These are phyloP conservation scores for Beauveria pseudobassiana DNA, from an alignment of 2,329 filamentous ascomycete genomes.

Conservation along the genomic window DNA sequence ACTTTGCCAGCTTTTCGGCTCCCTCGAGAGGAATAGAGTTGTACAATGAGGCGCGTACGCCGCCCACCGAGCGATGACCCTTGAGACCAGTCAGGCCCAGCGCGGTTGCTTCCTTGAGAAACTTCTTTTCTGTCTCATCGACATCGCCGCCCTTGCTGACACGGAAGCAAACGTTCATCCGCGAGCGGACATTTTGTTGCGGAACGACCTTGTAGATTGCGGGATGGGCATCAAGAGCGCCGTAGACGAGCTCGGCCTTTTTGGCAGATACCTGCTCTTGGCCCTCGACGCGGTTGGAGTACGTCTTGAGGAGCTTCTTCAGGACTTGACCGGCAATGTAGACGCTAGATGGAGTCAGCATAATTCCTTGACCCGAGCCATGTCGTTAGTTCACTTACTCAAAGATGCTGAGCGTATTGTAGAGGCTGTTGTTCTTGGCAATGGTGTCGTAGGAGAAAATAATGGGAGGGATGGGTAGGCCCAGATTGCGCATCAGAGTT, in stretches of 20 bases:
- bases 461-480: conserved; percentile 69
- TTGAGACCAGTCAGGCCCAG: conserved; percentile 71
- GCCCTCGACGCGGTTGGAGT: conserved; percentile 62
- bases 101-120: conserved; percentile 64
- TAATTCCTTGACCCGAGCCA: not conserved
- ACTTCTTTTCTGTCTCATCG: conserved; percentile 68
- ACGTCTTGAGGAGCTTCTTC: conserved; percentile 59
- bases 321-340: conserved; percentile 89
- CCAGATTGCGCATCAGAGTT: conserved; percentile 63
- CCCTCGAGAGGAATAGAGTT: conserved; percentile 69
- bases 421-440: conserved; percentile 88
- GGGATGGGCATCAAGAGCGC: conserved; percentile 64
- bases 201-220: conserved; percentile 72
- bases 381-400: conserved; percentile 41
- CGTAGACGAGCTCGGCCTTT: conserved; percentile 74
- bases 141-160: conserved; percentile 52
- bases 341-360: conserved; percentile 44
- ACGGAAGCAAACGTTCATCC: conserved; percentile 95
- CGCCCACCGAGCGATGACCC: conserved; percentile 80
- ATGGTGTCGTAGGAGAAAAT: conserved; percentile 78
- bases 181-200: conserved; percentile 64
- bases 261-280: conserved; percentile 66
- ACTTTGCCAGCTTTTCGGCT: conserved; percentile 59
- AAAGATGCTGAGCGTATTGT: conserved; percentile 94
- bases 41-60: conserved; percentile 83